Base-by-base conservation (phyloP, 1,139 yeast species). In the Yamadazyma epiphylla region DNA sequence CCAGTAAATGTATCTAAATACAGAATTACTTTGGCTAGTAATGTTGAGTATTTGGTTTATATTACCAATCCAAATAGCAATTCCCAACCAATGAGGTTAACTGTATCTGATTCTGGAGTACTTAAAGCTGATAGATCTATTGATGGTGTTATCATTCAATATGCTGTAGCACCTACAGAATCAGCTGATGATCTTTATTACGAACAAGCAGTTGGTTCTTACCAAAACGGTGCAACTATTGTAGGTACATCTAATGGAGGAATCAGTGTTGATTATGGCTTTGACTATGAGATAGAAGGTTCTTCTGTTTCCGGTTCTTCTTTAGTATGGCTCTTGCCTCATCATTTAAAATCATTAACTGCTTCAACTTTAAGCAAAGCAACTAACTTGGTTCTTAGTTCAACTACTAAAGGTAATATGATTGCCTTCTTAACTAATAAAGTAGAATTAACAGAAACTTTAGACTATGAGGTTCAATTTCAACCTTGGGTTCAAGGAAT, bases 351-450 rank as follows among this genome's bases (percentile, higher is more conserved):
- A 20, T 68, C 83, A 1, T 60, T 83, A 38, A 50, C 64, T 20
- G 35, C 58, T 2, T 49, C 52, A 3, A 62, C 69, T 32, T 33
- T 57, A 4, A 39, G 49, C 4, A 45, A 58, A 2, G 53, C 62
- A 19, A 75, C 85, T 14, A 73, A 72, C 14, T 61, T 79, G 27
- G 48, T 58, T 12, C 52, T 79, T 25, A 63, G 67, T 23, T 77
- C 88, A 0, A 67, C 80, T 15, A 74, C 83, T 29, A 81, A 81
- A 60, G 94, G 94, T 26, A 46, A 46, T 9, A 77, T 82, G 80
- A 60, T 64, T 15, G 94, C 75, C 3, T 77, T 64, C 48, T 53
- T 77, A 31, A 64, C 87, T 15, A 66, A 63, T 37, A 47, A 50
- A 15, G 58, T 83, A 30, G 52, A 49, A 13, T 60, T 82, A 65